Evolutionary conservation across 192 early-diverging fungal species (phyloP).

Genomic region (Pilaira anomala): DNA sequence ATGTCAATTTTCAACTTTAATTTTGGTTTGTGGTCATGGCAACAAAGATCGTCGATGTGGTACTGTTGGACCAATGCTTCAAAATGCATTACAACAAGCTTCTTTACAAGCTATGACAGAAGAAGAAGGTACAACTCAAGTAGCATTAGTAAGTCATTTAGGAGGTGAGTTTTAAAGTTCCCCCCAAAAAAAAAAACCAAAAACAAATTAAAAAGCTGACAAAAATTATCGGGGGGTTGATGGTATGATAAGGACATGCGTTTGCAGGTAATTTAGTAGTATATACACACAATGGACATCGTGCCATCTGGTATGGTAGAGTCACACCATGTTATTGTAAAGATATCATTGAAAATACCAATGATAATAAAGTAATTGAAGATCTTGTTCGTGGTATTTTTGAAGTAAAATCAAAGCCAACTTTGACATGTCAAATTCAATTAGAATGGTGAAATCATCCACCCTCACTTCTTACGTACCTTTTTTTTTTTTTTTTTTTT

Average conservation of each 20-base stretch:
- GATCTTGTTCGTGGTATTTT: constrained; percentile 45
- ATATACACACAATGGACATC: constrained; percentile 33
- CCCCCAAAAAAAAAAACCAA: too few species aligned
- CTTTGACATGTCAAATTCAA: too few species aligned
- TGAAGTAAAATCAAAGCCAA: constrained; percentile 14
- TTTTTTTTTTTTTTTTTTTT: not conserved
- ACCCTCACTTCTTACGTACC: not conserved
- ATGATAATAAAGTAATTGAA: constrained; percentile 40
- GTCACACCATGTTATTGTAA: constrained; percentile 43
- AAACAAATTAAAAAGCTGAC: not conserved
- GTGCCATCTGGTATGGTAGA: constrained; percentile 51
- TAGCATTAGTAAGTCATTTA: constrained; percentile 42
- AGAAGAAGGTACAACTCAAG: constrained; percentile 1
- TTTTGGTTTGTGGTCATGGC: constrained; percentile 50
- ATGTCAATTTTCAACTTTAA: not conserved
- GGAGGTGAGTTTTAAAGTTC: constrained; percentile 35
- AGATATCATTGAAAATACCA: constrained; percentile 41
- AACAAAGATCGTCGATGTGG: constrained; percentile 48
- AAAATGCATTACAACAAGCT: constrained; percentile 37
- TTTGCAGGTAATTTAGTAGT: constrained; percentile 54
- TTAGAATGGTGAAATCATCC: not conserved
- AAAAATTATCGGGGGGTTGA: not conserved
- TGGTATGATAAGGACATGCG: constrained; percentile 40
- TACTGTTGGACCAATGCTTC: constrained; percentile 41
- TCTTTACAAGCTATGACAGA: constrained; percentile 32